Base-by-base conservation (phyloP, 2,329 filamentous ascomycete species). In the Ceratocystis harringtonii region DNA sequence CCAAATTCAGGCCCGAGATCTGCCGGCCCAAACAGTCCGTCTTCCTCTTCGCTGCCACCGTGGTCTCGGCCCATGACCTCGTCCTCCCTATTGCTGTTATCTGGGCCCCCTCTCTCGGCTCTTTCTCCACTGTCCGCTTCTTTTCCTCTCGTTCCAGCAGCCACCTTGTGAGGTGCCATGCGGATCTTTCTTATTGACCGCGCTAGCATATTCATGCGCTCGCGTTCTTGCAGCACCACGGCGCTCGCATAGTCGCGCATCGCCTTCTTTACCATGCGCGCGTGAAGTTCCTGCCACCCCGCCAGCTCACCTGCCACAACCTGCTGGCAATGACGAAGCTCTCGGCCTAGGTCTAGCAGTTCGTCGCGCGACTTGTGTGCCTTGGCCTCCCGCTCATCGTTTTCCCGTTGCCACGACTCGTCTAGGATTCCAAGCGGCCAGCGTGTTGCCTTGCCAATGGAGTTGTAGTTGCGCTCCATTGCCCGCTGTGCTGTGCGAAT, bases 301-400 rank as follows among this genome's bases (percentile, higher is more conserved):
- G 94, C 94, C 65, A 99, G 75, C 76, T 99, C 94, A 1, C 85
- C 82, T 5, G 95, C 92, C 28, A 97, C 92, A 15, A 92, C 90
- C 74, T 95, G 90, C 76, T 96, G 92, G 61, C 92, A 96, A 74
- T 94, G 96, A 62, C 90, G 79, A 65, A 99, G 78, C 75, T 99
- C 94, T 63, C 84, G 84, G 0, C 87, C 86, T n/a, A 96, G 75
- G 55, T 84, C 82, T 22, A 86, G 83, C 10, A 89, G 82, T 72
- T 96, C 90, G 19, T 80, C 75, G 69, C 86, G 83, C 25, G 83
- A 84, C 69, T 86, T 85, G 15, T 83, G 81, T 45, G 90, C 89
- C 70, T 88, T 90, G 69, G 89, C 87, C 75, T 91, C 89, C 55
- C 89, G 88, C 66, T 97, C 94, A 69, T 90, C 87, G 70, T 91